phyloP scores from a whole-genome alignment of 164 flowering plant genomes.

The Vitis rupestris region DNA sequence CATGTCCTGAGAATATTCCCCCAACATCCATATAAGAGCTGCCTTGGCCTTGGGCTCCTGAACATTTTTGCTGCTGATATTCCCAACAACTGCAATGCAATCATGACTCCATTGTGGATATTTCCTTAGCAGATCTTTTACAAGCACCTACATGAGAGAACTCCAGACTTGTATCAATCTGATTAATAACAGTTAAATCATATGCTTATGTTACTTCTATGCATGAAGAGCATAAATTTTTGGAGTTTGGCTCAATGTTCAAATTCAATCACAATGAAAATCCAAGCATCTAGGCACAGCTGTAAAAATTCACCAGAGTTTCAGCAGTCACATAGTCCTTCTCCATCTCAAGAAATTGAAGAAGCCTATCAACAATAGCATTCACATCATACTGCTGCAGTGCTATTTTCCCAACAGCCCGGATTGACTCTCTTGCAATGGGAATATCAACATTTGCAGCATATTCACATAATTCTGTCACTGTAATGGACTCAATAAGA shows the following conservation, averaged over 20 bases:
- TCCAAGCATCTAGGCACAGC: conserved; percentile 1
- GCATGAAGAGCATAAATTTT: not conserved
- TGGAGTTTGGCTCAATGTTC: not conserved
- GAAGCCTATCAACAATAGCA: conserved; percentile 99
- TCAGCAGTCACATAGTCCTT: conserved; percentile 99
- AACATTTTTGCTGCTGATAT: conserved; percentile 87
- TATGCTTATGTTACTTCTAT: not conserved
- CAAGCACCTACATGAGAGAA: conserved; percentile 66
- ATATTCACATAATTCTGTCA: conserved; percentile 98
- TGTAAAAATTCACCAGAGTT: conserved; percentile 58
- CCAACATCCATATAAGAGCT: conserved; percentile 99
- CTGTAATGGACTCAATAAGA: conserved; percentile 50
- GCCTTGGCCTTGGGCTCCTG: conserved; percentile 98
- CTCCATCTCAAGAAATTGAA: conserved; percentile 99
- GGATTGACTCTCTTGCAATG: conserved; percentile 95
- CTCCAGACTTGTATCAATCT: conserved; percentile 5
- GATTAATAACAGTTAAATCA: not conserved
- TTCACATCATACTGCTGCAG: conserved; percentile 99
- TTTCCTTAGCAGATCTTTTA: conserved; percentile 92
- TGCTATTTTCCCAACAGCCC: conserved; percentile 99
- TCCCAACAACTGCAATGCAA: conserved; percentile 99
- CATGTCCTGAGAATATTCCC: conserved; percentile 97
- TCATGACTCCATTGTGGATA: conserved; percentile 99
- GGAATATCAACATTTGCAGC: conserved; percentile 98
- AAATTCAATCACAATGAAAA: not conserved